phyloP scores from a whole-genome alignment of 2,329 filamentous ascomycete genomes.

The Microdochium nivale region DNA sequence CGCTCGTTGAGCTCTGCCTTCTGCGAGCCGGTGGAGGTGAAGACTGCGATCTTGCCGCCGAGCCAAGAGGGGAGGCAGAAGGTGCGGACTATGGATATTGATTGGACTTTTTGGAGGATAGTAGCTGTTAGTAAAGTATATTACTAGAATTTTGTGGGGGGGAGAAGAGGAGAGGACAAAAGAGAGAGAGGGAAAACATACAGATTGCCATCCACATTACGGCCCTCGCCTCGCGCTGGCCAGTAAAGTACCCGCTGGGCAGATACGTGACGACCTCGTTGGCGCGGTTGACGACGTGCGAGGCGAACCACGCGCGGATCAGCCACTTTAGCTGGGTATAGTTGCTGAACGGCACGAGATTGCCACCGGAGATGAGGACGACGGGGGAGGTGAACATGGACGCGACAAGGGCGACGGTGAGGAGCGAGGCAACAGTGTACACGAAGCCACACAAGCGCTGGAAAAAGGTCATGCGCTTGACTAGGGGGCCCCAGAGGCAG shows the following conservation, averaged over 20 bases:
- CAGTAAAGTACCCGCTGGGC: neutral
- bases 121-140: neutral
- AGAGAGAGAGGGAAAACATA: neutral
- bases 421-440: neutral
- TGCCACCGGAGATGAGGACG: neutral
- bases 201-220: constrained; percentile 1
- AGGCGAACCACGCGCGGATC: neutral
- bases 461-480: constrained; percentile 3
- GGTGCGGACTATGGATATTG: neutral
- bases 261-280: constrained; percentile 1
- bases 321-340: constrained; percentile 1
- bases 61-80: constrained; percentile 1
- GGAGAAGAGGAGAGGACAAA: too few species aligned
- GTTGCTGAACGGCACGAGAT: neutral
- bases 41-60: constrained; percentile 1
- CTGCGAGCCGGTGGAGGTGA: constrained; percentile 1
- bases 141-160: neutral
- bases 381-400: constrained; percentile 1
- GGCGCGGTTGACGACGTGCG: neutral
- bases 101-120: neutral
- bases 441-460: constrained; percentile 4
- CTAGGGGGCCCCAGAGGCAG: constrained; percentile 2
- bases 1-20: neutral
- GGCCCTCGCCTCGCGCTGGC: neutral
- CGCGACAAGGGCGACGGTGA: neutral